Base-by-base conservation (phyloP, 1,284 basidiomycete genomes). In the Pulchroboletus neoregius region DNA sequence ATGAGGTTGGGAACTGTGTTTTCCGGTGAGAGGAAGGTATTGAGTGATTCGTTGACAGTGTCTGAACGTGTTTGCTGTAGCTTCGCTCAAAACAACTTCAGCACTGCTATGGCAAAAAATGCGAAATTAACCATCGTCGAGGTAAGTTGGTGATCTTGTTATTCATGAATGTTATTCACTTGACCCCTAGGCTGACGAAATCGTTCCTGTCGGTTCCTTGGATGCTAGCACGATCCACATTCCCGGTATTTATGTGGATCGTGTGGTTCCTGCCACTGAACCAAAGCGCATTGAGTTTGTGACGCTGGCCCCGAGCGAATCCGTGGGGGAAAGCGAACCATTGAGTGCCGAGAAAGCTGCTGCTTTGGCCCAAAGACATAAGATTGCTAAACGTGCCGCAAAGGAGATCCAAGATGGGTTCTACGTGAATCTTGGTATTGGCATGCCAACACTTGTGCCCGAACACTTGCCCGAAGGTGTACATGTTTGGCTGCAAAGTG, bases 371-470 rank as follows among this genome's bases (percentile, higher is more conserved):
- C 68, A 72, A 49, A 78, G 57, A 45, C 57, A 63, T 32, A 58
- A 55, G 50, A 58, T 62, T 33, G 58, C 57, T 18, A 60, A 48
- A 37, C 57, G 57, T 31, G 57, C 58, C 4, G 61, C 57, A 18
- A 61, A 85, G 71, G 94, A 96, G 69, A 80, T 96, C 60, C 85
- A 87, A 65, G 85, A 96, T 65, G 94, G 94, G 5, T 91, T 80
- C 72, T 90, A 94, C 58, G 79, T 90, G 48, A 82, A 82, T 46
- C 71, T 87, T 44, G 90, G 86, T 45, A 86, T 87, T 52, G 93
- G 93, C 27, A 96, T 96, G 84, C 93, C 94, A n/a, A 95, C 91
- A 20, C 78, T 96, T 11, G 90, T 94, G 13, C 91, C 93, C 7
- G 82, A 91, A 65, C 87, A 88, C 69, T 67, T 94, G 43, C 79